Conservation (phyloP, 495 filamentous ascomycete species). For the Penicillium lagena region DNA sequence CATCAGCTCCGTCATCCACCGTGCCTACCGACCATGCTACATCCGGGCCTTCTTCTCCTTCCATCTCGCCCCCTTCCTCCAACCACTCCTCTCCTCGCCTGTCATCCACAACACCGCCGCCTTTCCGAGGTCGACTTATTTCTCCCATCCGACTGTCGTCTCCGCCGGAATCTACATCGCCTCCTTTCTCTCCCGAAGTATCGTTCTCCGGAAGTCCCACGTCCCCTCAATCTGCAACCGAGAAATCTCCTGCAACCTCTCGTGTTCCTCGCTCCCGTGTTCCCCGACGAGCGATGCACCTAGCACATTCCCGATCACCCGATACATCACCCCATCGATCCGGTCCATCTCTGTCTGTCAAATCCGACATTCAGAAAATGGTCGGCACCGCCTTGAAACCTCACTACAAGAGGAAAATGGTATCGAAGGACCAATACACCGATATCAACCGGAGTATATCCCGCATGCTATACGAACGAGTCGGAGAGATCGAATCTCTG, state of each 20-base stretch:
- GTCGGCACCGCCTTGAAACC: conserved; percentile 72
- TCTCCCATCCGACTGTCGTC: conserved; percentile 67
- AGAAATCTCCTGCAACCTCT: conserved; percentile 1
- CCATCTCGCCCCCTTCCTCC: conserved; percentile 62
- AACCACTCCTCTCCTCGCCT: conserved; percentile 61
- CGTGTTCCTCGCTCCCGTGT: conserved; percentile 18
- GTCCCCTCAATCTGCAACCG: conserved; percentile 11
- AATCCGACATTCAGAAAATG: conserved; percentile 75
- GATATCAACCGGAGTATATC: conserved; percentile 81
- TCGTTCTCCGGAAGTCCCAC: conserved; percentile 21
- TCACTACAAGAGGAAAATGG: conserved; percentile 58
- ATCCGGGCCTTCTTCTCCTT: conserved; percentile 63
- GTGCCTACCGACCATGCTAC: conserved; percentile 39
- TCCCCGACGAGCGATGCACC: conserved; percentile 25
- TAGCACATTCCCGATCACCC: conserved; percentile 32
- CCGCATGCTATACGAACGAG: conserved; percentile 75
- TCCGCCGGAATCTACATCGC: conserved; percentile 54
- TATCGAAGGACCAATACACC: conserved; percentile 79
- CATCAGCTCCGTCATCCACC: conserved; percentile 38
- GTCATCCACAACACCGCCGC: conserved; percentile 69
- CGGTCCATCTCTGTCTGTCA: conserved; percentile 61
- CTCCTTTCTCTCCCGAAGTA: conserved; percentile 47
- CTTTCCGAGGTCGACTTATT: conserved; percentile 53
- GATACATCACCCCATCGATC: conserved; percentile 51
- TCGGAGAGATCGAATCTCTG: conserved; percentile 53